Evolutionary conservation across 257 asterid genomes (phyloP).

Genomic region (Lycium ferocissimum): DNA sequence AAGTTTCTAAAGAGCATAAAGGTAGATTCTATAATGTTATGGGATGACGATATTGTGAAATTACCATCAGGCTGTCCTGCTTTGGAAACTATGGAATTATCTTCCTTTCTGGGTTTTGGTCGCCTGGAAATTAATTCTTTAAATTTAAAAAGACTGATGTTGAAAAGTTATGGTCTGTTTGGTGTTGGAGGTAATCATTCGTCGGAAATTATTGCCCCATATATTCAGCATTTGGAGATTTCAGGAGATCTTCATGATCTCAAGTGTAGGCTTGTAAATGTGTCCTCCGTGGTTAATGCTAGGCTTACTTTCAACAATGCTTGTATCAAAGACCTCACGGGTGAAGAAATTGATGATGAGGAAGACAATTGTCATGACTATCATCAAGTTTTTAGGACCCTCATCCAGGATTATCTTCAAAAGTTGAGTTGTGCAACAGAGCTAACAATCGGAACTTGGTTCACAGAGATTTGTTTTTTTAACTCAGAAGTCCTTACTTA

Average conservation of each 20-base stretch:
- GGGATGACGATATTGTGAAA: neutral
- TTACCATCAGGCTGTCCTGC: neutral
- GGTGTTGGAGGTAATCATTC: neutral
- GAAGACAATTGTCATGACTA: neutral
- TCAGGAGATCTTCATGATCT: neutral
- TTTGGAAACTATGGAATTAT: neutral
- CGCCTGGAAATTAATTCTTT: neutral
- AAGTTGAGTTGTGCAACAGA: neutral
- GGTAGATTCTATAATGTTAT: neutral
- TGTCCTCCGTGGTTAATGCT: neutral
- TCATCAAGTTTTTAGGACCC: neutral
- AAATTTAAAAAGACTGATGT: neutral
- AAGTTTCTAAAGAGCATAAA: neutral
- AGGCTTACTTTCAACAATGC: neutral
- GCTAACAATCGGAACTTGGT: neutral
- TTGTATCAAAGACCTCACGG: neutral
- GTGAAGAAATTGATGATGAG: neutral
- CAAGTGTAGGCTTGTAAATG: neutral
- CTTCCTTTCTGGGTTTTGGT: neutral
- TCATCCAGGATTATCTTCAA: neutral
- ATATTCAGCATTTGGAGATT: neutral
- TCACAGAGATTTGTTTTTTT: neutral
- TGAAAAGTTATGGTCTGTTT: neutral
- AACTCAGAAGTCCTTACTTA: neutral
- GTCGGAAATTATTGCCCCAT: neutral